Percentiles rank a stretch among this genome's conserved stretches.
Evolutionary conservation across 2,329 filamentous ascomycete species (phyloP).

Genomic region (Fusarium mundagurra): DNA sequence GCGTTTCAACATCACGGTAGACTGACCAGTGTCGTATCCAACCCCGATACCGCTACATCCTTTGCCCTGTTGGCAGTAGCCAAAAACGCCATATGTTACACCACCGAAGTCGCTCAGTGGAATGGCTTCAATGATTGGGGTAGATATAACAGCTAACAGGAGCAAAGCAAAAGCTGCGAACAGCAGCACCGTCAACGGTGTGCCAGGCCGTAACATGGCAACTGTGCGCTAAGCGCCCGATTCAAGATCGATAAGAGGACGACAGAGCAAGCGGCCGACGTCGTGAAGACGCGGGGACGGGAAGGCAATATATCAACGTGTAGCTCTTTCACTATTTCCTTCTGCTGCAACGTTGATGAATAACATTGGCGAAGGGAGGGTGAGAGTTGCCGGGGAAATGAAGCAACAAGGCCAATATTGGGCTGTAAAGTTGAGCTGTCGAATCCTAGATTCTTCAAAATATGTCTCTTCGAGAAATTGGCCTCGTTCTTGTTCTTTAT

Average conservation of each 20-base stretch:
- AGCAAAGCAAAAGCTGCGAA: conserved; percentile 86
- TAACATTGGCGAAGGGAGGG: conserved; percentile 19
- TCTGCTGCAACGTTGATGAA: conserved; percentile 2
- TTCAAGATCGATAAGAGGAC: conserved; percentile 9
- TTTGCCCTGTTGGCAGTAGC: conserved; percentile 73
- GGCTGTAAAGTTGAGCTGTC: not conserved
- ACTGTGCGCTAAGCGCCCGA: conserved; percentile 40
- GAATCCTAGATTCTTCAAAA: not conserved
- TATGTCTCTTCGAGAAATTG: not conserved
- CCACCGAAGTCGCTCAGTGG: conserved; percentile 81
- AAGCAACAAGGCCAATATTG: not conserved
- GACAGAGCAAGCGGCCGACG: conserved; percentile 33
- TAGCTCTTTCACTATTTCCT: conserved; percentile 1
- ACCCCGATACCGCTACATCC: conserved; percentile 79
- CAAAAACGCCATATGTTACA: conserved; percentile 91
- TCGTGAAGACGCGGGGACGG: conserved; percentile 36
- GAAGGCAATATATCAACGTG: not conserved
- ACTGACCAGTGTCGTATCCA: conserved; percentile 86
- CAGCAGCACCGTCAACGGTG: conserved; percentile 87
- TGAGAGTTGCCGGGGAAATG: not conserved
- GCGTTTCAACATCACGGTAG: not conserved
- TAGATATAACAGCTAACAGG: conserved; percentile 88
- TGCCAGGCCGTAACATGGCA: conserved; percentile 90
- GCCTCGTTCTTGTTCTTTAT: not conserved
- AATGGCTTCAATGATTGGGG: conserved; percentile 86